Conservation (phyloP, 2,329 filamentous ascomycete species). For the Uncinocarpus reesii region DNA sequence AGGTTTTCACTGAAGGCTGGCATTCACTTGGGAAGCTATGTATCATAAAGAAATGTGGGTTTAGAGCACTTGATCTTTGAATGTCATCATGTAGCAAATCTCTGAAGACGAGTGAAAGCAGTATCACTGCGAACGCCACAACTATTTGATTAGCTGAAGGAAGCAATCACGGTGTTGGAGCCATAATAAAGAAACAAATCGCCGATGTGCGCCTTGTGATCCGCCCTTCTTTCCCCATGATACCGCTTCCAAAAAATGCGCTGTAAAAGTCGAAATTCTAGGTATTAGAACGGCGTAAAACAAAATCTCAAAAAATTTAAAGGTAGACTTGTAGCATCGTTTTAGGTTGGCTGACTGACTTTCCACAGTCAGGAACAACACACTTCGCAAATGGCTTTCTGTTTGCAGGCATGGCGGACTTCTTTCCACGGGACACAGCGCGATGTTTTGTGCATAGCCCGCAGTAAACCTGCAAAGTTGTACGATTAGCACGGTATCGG, state of each 20-base stretch:
- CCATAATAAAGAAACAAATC: not conserved
- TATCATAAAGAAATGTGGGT: not conserved
- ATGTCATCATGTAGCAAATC: not conserved
- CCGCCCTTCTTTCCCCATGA: not conserved
- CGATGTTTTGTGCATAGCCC: slow-evolving; percentile 38
- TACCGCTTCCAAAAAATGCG: slow-evolving; percentile 4
- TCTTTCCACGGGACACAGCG: slow-evolving; percentile 29
- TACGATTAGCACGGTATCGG: slow-evolving; percentile 14
- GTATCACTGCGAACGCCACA: too few relatives aligned
- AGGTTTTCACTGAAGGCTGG: not conserved
- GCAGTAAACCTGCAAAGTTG: slow-evolving; percentile 36
- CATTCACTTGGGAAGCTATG: not conserved
- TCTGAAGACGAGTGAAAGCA: too few relatives aligned
- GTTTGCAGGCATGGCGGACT: slow-evolving; percentile 19
- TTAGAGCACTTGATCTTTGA: not conserved
- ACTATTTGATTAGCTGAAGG: not conserved
- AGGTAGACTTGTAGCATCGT: slow-evolving; percentile 41
- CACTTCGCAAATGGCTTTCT: slow-evolving; percentile 37
- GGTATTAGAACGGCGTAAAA: not conserved
- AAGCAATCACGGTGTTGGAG: slow-evolving; percentile 1
- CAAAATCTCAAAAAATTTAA: slow-evolving; percentile 21
- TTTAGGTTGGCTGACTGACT: slow-evolving; percentile 29
- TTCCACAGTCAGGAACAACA: slow-evolving; percentile 35
- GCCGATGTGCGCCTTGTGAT: not conserved
- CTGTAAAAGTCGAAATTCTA: not conserved